Percentiles rank a stretch among this genome's conserved stretches.
Conservation (phyloP, 2,329 filamentous ascomycete genomes). For the Phialocephala subalpina region DNA sequence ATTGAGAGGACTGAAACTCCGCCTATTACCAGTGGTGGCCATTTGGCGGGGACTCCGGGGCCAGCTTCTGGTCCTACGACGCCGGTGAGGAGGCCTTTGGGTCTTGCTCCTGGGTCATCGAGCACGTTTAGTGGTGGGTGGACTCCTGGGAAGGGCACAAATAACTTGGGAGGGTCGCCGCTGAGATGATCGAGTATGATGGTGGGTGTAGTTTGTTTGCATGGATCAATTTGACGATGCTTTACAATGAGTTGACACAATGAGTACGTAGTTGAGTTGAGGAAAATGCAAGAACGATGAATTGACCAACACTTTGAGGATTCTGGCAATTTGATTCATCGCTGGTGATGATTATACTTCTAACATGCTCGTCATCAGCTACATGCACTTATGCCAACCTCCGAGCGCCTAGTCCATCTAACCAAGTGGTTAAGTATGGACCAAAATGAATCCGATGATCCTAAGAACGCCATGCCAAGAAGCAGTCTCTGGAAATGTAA, state of each 20-base stretch:
- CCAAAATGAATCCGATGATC: neutral
- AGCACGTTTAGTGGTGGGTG: conserved; percentile 50
- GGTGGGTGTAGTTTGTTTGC: neutral
- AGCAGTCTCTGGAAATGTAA: neutral
- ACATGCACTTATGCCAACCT: neutral
- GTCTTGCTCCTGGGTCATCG: conserved; percentile 44
- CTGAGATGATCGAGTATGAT: conserved; percentile 27
- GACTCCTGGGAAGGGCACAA: conserved; percentile 55
- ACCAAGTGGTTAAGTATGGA: neutral
- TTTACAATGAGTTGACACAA: neutral
- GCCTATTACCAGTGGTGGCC: conserved; percentile 51
- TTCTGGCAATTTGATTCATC: neutral
- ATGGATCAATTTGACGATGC: conserved; percentile 1
- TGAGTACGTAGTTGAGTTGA: neutral
- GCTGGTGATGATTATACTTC: conserved; percentile 1
- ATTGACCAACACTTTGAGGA: neutral
- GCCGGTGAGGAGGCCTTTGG: conserved; percentile 52
- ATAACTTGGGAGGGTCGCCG: conserved; percentile 37
- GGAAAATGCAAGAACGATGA: neutral
- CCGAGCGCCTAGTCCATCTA: neutral
- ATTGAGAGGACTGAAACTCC: conserved; percentile 62
- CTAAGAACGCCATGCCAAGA: conserved; percentile 6
- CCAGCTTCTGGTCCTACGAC: conserved; percentile 51
- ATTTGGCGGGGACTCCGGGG: conserved; percentile 1
- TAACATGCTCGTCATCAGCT: neutral